Evolutionary conservation across 2,329 filamentous ascomycete species (phyloP).

Genomic region (Pseudogymnoascus sp.): DNA sequence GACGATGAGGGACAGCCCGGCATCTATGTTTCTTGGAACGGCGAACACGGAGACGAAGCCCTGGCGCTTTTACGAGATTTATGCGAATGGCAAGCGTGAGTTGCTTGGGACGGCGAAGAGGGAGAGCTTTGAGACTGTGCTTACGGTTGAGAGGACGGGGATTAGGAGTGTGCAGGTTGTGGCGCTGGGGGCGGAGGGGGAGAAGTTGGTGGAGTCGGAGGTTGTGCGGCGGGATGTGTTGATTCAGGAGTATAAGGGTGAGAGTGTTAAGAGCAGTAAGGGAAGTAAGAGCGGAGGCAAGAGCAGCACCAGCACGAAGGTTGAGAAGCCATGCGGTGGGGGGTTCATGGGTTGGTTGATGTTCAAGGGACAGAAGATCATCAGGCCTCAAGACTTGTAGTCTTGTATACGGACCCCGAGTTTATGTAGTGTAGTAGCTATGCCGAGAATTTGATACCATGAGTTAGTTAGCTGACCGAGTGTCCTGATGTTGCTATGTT

Average conservation of each 20-base stretch:
- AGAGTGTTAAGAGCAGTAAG: neutral
- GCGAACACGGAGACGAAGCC: slow-evolving; percentile 40
- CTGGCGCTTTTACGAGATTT: slow-evolving; percentile 42
- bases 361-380: slow-evolving; percentile 12
- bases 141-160: slow-evolving; percentile 9
- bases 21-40: slow-evolving; percentile 50
- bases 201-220: slow-evolving; percentile 12
- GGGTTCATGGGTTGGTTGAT: slow-evolving; percentile 12
- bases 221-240: slow-evolving; percentile 12
- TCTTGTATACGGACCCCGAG: too few relatives aligned
- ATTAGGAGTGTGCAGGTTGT: slow-evolving; percentile 14
- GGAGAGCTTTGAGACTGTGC: slow-evolving; percentile 38
- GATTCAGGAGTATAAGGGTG: slow-evolving; percentile 13
- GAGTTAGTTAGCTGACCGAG: neutral
- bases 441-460: neutral
- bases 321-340: neutral
- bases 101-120: slow-evolving; percentile 35
- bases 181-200: slow-evolving; percentile 14
- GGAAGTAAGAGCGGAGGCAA: neutral
- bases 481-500: neutral
- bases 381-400: slow-evolving; percentile 8
- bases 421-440: slow-evolving; percentile 3
- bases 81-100: slow-evolving; percentile 30
- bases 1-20: slow-evolving; percentile 28
- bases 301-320: neutral